A percentile compares a stretch with the other conserved stretches of the same genome.
phyloP scores from a whole-genome alignment of 371 early-diverging fungal genomes.

The Mucor indicus region DNA sequence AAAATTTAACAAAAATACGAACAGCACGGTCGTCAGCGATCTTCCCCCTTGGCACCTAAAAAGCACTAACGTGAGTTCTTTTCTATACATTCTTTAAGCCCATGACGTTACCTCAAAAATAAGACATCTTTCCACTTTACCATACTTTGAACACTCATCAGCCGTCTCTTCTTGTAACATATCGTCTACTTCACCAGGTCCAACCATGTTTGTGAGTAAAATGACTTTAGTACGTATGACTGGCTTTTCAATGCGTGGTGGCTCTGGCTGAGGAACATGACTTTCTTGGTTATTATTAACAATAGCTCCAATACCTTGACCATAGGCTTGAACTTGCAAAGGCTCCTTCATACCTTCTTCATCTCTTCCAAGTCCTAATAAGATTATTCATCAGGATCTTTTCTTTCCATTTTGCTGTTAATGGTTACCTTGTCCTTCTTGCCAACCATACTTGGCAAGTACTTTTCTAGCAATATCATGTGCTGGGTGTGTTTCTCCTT shows the following conservation, averaged over 20 bases:
- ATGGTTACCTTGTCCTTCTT: constrained; percentile 45
- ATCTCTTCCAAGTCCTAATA: background rate
- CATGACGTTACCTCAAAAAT: constrained; percentile 54
- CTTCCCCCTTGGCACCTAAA: constrained; percentile 44
- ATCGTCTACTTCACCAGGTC: constrained; percentile 73
- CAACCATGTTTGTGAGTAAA: constrained; percentile 64
- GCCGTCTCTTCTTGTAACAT: constrained; percentile 72
- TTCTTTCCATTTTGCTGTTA: too few relatives aligned
- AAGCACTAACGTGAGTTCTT: too few relatives aligned
- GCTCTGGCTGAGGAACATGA: too few relatives aligned
- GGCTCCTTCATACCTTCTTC: constrained; percentile 39
- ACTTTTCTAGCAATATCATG: constrained; percentile 36
- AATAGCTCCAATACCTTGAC: constrained; percentile 30
- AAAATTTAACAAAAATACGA: constrained; percentile 73
- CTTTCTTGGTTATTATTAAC: constrained; percentile 2
- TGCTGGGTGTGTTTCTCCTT: background rate
- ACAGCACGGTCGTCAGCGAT: constrained; percentile 63
- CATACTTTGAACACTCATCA: constrained; percentile 75
- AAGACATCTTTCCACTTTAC: constrained; percentile 65
- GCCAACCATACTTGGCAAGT: constrained; percentile 34
- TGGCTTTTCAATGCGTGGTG: background rate
- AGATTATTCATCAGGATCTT: background rate
- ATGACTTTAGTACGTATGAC: constrained; percentile 36
- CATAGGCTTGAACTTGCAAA: constrained; percentile 30
- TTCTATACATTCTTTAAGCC: background rate